Conservation (phyloP, 768 basidiomycete genomes). For the Leccinum fibrillosum region DNA sequence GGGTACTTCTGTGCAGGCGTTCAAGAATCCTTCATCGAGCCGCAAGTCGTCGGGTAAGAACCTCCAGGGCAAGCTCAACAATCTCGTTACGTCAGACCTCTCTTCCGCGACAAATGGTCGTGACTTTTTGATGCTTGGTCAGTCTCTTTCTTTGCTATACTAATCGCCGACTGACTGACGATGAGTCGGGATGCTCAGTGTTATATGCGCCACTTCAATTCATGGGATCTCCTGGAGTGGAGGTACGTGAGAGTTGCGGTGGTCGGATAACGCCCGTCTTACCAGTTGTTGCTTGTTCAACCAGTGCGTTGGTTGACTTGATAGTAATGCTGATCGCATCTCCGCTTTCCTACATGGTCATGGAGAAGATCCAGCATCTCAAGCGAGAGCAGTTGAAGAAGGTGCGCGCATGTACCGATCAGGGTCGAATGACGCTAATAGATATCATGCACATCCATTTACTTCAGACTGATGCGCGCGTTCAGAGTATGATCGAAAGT, state of each 20-base stretch:
- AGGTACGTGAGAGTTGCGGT: background rate
- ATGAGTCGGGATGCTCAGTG: background rate
- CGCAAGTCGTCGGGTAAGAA: background rate
- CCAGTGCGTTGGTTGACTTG: background rate
- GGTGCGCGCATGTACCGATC: background rate
- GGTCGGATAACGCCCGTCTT: background rate
- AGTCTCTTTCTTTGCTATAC: no score
- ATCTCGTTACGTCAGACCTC: slow-evolving; percentile 2
- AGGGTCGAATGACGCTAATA: background rate
- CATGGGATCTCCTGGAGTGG: background rate
- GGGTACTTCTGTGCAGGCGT: background rate
- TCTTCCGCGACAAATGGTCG: background rate
- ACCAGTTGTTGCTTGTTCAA: no score
- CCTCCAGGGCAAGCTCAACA: background rate
- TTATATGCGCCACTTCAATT: background rate
- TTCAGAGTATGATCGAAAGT: slow-evolving; percentile 1
- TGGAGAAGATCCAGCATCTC: background rate
- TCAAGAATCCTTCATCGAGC: background rate
- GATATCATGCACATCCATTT: background rate
- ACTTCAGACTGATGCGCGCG: background rate
- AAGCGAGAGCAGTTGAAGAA: slow-evolving; percentile 1
- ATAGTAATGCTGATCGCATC: background rate
- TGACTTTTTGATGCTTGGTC: slow-evolving; percentile 2
- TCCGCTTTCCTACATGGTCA: background rate
- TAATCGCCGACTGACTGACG: background rate